Base-by-base conservation (phyloP, 306 rosid species). In the Crotalaria pallida region DNA sequence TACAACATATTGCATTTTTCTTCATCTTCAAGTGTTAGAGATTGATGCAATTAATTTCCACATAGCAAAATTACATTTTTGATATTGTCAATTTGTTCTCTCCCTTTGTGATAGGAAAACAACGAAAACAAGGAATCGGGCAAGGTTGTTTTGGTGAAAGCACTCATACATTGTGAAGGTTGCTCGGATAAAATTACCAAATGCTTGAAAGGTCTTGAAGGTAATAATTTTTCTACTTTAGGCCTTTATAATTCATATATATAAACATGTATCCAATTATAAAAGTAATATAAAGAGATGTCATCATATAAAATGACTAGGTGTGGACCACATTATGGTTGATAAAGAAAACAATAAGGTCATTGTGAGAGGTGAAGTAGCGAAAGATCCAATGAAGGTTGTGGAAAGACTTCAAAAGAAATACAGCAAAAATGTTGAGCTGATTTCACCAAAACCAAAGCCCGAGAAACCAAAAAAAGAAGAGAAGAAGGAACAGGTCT, bases 151-250 rank as follows among this genome's bases (percentile, higher is more conserved):
- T 83, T 92, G 65, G 65, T 92, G 77, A 92, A 92, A 84, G 96
- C 85, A 44, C 56, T 73, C n/a, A 73, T 92, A 80, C 92, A 92
- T 65, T 92, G 96, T 79, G 88, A 89, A 52, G 89, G 84, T 59
- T 92, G 98, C 79, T 68, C 85, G 2, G 45, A 16, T 19, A 74
- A 89, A 76, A 71, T 89, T 56, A 76, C 71, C 16, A 80, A 48
- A 58, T 89, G 96, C 74, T 80, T 88, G 84, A 89, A 15, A 34
- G 45, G 70, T 72, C 72, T 86, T 41, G 74, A 86, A 15, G 98
- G 98, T 92, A 62, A 50, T 50, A 6, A 13, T 58, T 68, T 45
- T 0, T 15, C 10, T 52, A 27, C 4, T 40, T 6, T 7, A 19
- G 0, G 8, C 12, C 10, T 17, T 52, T 61, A 8, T 6, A 18